Base-by-base conservation (phyloP, 2,329 filamentous ascomycete genomes). In the Acrodontium crateriforme region DNA sequence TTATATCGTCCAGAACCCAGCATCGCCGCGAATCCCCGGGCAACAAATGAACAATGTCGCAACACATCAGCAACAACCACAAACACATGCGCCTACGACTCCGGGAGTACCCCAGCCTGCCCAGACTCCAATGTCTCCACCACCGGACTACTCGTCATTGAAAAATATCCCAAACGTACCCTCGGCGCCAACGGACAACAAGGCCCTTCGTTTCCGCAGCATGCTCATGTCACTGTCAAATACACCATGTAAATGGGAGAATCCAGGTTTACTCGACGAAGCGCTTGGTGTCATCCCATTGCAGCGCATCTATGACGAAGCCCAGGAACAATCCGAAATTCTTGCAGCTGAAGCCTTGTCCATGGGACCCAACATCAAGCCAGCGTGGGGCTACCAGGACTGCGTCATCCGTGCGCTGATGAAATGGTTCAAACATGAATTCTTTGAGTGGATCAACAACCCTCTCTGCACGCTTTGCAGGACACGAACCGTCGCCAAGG, bases 371-470 rank as follows among this genome's bases (percentile, higher is more conserved):
- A 80, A 76, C 30, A 44, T 44, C 23, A 78, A 79, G 52, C 72
- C 85, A 2, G 78, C 84, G 61, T 95, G 87, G 87, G 87, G 85
- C 32, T 94, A 95, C 52, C 87, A 95, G 56, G 89, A 98, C 58
- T 98, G 87, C 54, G 83, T 94, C 30, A 78, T 95, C 48, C 71
- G 81, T 41, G 82, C 87, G 35, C 64, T 95, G 39, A 63, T 95
- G 47, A 83, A 80, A 56, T 95, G 89, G 89, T 98, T 94, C 62
- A 92, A 89, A 61, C 71, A 78, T 39, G 78, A 79, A 6, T 95
- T 95, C 60, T 95, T 95, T 59, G 75, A 78, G 35, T 98, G 85
- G 77, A 83, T 95, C 46, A 92, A 94, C 61, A 94, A 94, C 56
- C 89, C 89, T 1, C 69, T 78, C 11, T 95, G 89, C 55, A 69